A percentile compares a stretch with the other conserved stretches of the same genome.
These are phyloP conservation scores for Chrysosporium queenslandicum DNA, from an alignment of 2,329 filamentous ascomycete genomes.

Conservation along the genomic window DNA sequence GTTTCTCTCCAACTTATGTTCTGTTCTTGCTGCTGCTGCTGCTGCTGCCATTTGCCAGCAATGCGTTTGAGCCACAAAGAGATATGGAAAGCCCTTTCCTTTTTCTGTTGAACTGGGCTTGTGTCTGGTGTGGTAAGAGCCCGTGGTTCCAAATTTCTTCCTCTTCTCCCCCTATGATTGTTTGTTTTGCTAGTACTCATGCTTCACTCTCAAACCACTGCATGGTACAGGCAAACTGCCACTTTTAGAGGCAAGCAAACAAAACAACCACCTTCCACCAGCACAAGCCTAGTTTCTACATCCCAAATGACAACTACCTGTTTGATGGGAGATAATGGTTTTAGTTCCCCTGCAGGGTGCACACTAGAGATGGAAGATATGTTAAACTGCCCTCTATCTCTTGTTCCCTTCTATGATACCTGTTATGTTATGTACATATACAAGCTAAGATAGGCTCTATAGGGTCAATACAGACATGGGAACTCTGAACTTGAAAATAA, in stretches of 20 bases:
- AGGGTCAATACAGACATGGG: constrained; percentile 8
- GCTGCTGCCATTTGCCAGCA: background rate
- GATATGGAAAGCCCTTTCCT: background rate
- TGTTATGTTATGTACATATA: constrained; percentile 6
- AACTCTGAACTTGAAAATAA: background rate
- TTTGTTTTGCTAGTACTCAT: background rate
- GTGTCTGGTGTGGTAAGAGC: background rate
- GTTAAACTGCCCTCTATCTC: background rate
- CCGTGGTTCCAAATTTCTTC: background rate
- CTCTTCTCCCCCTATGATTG: no score
- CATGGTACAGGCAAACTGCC: background rate
- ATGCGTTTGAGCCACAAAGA: background rate
- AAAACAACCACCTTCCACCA: background rate
- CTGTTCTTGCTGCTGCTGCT: constrained; percentile 5
- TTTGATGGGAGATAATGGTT: background rate
- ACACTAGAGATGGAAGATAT: background rate
- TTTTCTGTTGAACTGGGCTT: background rate
- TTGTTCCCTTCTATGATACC: background rate
- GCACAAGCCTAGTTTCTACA: background rate
- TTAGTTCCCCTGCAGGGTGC: background rate
- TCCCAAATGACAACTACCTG: background rate
- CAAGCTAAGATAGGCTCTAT: constrained; percentile 1
- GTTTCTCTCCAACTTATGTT: background rate
- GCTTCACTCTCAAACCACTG: background rate
- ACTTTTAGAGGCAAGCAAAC: background rate